Percentiles rank a stretch among this genome's conserved stretches.
Evolutionary conservation across 2,329 filamentous ascomycete species (phyloP).

Genomic region (Fusarium tuaranense): DNA sequence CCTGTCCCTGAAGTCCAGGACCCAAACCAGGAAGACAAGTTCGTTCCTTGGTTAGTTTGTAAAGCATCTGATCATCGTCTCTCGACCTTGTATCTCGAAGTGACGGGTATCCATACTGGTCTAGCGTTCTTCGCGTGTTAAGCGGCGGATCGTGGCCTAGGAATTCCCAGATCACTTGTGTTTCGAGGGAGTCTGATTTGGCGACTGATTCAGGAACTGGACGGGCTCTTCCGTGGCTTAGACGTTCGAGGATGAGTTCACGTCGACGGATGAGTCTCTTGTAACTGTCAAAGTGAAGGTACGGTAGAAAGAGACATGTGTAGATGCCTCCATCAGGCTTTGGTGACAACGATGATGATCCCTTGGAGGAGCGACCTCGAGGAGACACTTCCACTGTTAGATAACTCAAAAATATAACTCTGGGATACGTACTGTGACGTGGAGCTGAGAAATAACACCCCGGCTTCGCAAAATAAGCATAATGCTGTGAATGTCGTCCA

Average conservation of each 20-base stretch:
- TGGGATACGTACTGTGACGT: conserved; percentile 50
- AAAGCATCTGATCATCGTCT: conserved; percentile 76
- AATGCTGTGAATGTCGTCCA: conserved; percentile 61
- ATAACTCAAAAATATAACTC: too few species aligned
- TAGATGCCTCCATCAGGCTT: conserved; percentile 49
- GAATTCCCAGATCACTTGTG: conserved; percentile 72
- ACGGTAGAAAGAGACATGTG: conserved; percentile 66
- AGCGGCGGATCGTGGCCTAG: conserved; percentile 70
- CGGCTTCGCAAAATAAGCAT: conserved; percentile 62
- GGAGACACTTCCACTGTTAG: conserved; percentile 49
- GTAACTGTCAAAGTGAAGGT: conserved; percentile 75
- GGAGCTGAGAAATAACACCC: conserved; percentile 60
- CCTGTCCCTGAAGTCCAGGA: conserved; percentile 43
- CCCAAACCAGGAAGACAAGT: conserved; percentile 36
- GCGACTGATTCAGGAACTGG: conserved; percentile 68
- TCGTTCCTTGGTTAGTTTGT: conserved; percentile 70
- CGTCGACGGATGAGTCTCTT: conserved; percentile 67
- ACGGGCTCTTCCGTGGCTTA: conserved; percentile 64
- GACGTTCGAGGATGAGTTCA: conserved; percentile 63
- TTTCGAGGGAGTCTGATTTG: conserved; percentile 66
- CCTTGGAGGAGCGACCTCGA: conserved; percentile 44
- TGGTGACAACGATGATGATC: conserved; percentile 46
- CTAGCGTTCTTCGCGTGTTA: conserved; percentile 71
- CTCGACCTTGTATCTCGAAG: conserved; percentile 69
- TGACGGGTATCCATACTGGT: conserved; percentile 73